phyloP scores from a whole-genome alignment of 805 yeast species.

The Myxozyma kluyveri region DNA sequence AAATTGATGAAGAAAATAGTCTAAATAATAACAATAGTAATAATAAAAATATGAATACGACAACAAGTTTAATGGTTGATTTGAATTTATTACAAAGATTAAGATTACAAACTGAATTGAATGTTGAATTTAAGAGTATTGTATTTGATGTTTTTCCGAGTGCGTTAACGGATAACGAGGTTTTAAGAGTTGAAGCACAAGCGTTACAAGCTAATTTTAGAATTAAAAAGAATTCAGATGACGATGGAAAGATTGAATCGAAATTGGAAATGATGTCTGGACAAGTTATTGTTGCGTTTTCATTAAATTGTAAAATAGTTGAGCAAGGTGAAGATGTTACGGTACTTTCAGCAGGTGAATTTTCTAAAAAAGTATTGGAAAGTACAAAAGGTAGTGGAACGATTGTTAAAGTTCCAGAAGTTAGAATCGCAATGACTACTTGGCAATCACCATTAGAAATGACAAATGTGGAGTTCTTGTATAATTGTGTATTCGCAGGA shows the following conservation, averaged over 20 bases:
- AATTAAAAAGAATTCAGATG: constrained; percentile 24
- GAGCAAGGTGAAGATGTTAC: constrained; percentile 47
- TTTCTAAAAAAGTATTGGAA: constrained; percentile 50
- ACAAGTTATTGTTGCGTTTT: constrained; percentile 65
- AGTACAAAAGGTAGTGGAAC: constrained; percentile 75
- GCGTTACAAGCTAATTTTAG: constrained; percentile 35
- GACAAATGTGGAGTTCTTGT: constrained; percentile 62
- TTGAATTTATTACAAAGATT: neutral
- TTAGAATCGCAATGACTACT: constrained; percentile 71
- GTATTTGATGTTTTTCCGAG: constrained; percentile 74
- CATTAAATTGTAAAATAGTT: constrained; percentile 48
- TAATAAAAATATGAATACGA: no score
- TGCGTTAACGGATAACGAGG: constrained; percentile 73
- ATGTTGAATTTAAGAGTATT: constrained; percentile 56
- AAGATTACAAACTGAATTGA: constrained; percentile 61
- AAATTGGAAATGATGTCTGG: constrained; percentile 59
- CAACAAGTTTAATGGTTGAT: neutral
- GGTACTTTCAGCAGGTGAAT: constrained; percentile 51
- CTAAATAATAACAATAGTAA: no score
- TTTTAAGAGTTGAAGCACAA: constrained; percentile 48
- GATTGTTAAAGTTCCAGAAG: constrained; percentile 75
- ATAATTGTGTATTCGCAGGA: constrained; percentile 76
- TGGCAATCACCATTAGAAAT: constrained; percentile 52
- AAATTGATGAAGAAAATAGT: neutral
- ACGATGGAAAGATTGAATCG: constrained; percentile 46